Evolutionary conservation across 2,329 filamentous ascomycete genomes (phyloP).

Genomic region (Ophiostoma himal-ulmi): DNA sequence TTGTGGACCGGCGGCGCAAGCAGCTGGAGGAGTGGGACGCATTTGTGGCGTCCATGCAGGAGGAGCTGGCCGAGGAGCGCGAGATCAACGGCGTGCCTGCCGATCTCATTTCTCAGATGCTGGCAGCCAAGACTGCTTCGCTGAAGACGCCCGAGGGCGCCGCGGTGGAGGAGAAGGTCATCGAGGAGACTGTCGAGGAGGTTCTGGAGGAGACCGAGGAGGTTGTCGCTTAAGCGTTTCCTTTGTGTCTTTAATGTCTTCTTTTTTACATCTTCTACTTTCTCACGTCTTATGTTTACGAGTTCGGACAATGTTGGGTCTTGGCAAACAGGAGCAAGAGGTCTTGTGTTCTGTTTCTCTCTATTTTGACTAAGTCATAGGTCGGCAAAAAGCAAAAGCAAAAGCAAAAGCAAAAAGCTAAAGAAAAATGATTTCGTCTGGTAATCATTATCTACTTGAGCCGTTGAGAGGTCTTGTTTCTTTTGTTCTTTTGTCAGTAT

Average conservation of each 20-base stretch:
- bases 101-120: constrained; percentile 57
- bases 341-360: neutral
- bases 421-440: neutral
- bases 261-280: neutral
- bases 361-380: constrained; percentile 2
- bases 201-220: constrained; percentile 83
- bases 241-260: neutral
- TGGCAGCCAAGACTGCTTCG: constrained; percentile 50
- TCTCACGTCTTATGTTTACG: neutral
- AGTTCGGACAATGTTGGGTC: constrained; percentile 2
- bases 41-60: constrained; percentile 71
- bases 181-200: constrained; percentile 86
- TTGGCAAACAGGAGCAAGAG: constrained; percentile 1
- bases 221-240: constrained; percentile 37
- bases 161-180: constrained; percentile 71
- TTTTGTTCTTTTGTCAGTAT: neutral
- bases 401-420: constrained; percentile 2
- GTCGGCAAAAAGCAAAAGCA: neutral
- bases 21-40: constrained; percentile 82
- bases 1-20: constrained; percentile 79
- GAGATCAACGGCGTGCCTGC: constrained; percentile 59
- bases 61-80: constrained; percentile 67
- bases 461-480: neutral
- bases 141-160: constrained; percentile 59
- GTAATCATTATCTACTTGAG: neutral